A percentile compares a stretch with the other conserved stretches of the same genome.
phyloP scores from a whole-genome alignment of 2,329 filamentous ascomycete species.

The Aspergillus eucalypticola region DNA sequence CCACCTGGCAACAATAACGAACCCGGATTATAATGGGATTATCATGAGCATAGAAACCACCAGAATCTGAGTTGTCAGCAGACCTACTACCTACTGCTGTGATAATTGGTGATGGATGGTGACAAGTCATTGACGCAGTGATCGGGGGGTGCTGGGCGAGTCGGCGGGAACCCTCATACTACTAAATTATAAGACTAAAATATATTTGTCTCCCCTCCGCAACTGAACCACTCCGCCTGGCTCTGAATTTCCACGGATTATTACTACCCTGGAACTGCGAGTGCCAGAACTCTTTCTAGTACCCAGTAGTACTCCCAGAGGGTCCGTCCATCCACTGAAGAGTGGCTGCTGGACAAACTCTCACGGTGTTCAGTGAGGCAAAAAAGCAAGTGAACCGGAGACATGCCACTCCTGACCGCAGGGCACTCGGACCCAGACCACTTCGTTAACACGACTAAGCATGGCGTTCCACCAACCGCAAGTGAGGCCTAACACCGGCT shows the following conservation, averaged over 20 bases:
- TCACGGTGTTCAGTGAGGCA: background rate
- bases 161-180: too few species aligned
- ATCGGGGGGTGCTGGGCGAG: background rate
- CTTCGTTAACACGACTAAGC: slow-evolving; percentile 13
- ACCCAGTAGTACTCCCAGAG: too few species aligned
- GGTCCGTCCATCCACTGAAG: background rate
- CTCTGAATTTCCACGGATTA: too few species aligned
- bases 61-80: slow-evolving; percentile 3
- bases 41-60: background rate
- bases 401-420: slow-evolving; percentile 17
- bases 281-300: too few species aligned
- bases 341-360: background rate
- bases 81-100: background rate
- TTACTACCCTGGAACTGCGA: too few species aligned
- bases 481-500: slow-evolving; percentile 12
- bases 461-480: slow-evolving; percentile 18
- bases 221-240: too few species aligned
- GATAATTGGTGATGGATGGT: background rate
- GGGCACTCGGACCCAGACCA: slow-evolving; percentile 17
- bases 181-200: too few species aligned
- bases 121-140: background rate
- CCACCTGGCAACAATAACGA: background rate
- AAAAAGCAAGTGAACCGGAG: background rate
- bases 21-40: background rate
- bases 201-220: too few species aligned